phyloP scores from a whole-genome alignment of 2,329 filamentous ascomycete genomes.

The Madurella mycetomatis region DNA sequence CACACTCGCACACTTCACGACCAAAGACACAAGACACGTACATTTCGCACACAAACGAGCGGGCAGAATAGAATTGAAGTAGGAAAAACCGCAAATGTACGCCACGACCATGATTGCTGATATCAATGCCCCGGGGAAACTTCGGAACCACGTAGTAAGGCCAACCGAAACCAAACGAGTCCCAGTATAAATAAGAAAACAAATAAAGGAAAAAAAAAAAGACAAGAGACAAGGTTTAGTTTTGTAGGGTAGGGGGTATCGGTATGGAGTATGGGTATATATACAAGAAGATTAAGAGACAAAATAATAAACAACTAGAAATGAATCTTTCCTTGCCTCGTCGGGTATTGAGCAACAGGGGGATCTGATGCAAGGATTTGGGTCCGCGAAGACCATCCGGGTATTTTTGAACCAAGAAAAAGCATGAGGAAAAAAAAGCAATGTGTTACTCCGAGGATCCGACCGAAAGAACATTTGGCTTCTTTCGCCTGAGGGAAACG shows the following conservation, averaged over 20 bases:
- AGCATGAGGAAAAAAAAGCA: not conserved
- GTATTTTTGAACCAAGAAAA: conserved; percentile 8
- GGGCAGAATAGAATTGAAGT: too few relatives aligned
- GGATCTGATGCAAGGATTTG: not conserved
- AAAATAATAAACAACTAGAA: not conserved
- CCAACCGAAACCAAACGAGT: too few relatives aligned
- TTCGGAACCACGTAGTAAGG: too few relatives aligned
- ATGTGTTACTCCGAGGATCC: not conserved
- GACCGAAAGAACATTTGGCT: not conserved
- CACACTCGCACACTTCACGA: too few relatives aligned
- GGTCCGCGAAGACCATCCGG: conserved; percentile 6
- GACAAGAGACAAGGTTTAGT: too few relatives aligned
- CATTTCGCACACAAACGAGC: too few relatives aligned
- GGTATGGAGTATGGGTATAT: not conserved
- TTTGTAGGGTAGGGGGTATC: not conserved
- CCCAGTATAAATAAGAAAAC: too few relatives aligned
- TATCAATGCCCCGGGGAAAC: too few relatives aligned
- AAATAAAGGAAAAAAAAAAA: too few relatives aligned
- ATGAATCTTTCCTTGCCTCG: not conserved
- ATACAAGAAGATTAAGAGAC: not conserved
- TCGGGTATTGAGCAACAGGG: not conserved
- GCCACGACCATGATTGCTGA: too few relatives aligned
- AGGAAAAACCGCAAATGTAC: too few relatives aligned
- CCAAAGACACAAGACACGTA: too few relatives aligned
- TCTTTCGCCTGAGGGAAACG: not conserved